A percentile compares a stretch with the other conserved stretches of the same genome.
These are phyloP conservation scores for Phaffia australis DNA, from an alignment of 768 basidiomycete species.

Conservation along the genomic window DNA sequence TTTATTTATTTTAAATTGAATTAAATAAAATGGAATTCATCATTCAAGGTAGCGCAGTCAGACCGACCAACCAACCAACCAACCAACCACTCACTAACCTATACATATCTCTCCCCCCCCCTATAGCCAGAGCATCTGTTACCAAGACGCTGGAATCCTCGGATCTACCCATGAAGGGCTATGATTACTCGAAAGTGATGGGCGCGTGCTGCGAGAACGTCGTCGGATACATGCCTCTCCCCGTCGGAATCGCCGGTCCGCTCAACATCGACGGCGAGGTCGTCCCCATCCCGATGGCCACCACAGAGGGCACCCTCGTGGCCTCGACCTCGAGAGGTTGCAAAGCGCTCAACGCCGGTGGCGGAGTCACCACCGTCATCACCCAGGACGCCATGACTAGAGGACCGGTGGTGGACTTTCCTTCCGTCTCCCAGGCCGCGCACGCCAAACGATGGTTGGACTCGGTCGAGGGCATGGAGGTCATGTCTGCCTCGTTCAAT, in stretches of 20 bases:
- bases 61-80: no score
- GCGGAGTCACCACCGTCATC: conserved; percentile 88
- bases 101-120: neutral
- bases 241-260: conserved; percentile 92
- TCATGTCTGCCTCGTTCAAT: conserved; percentile 78
- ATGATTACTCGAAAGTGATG: conserved; percentile 86
- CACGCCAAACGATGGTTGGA: conserved; percentile 81
- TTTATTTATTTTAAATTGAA: neutral
- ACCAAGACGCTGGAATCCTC: conserved; percentile 77
- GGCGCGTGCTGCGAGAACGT: conserved; percentile 99
- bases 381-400: conserved; percentile 94
- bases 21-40: conserved; percentile 2
- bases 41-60: neutral
- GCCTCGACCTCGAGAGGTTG: conserved; percentile 95
- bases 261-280: conserved; percentile 75
- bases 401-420: conserved; percentile 96
- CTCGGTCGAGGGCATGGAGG: conserved; percentile 61
- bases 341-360: conserved; percentile 92
- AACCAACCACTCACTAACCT: no score
- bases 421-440: conserved; percentile 63
- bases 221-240: conserved; percentile 89
- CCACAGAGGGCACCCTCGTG: conserved; percentile 97
- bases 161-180: conserved; percentile 67
- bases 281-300: conserved; percentile 95
- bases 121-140: conserved; percentile 63